A percentile compares a stretch with the other conserved stretches of the same genome.
Evolutionary conservation across 257 asterid genomes (phyloP).

Genomic region (Parsonsia alboflavescens): DNA sequence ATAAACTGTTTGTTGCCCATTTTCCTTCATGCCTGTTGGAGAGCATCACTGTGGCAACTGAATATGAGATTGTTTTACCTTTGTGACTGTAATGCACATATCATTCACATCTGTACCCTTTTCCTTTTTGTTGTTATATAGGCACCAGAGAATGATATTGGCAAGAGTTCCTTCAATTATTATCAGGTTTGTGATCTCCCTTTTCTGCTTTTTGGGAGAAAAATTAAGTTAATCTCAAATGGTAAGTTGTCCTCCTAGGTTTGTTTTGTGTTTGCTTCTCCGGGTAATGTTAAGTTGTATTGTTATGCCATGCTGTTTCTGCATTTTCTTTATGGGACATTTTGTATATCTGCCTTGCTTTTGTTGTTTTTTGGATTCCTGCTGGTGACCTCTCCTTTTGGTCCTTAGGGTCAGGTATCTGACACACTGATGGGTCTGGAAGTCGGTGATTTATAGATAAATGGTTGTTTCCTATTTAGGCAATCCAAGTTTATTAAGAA

Average conservation of each 20-base stretch:
- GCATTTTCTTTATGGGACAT: neutral
- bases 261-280: neutral
- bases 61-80: neutral
- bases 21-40: neutral
- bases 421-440: neutral
- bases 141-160: conserved; percentile 92
- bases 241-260: too few relatives aligned
- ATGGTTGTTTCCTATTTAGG: neutral
- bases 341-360: neutral
- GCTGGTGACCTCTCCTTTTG: neutral
- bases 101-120: neutral
- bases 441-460: neutral
- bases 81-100: neutral
- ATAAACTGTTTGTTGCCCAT: neutral
- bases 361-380: neutral
- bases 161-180: conserved; percentile 88
- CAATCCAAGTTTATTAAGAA: neutral
- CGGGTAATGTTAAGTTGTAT: neutral
- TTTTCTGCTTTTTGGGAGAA: neutral
- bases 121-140: conserved; percentile 33
- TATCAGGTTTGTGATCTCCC: conserved; percentile 47
- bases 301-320: neutral
- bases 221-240: too few relatives aligned
- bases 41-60: neutral
- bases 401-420: neutral